These are phyloP conservation scores for Globisporangium camurandrum DNA, from an alignment of 352 stramenopile species.

Conservation along the genomic window DNA sequence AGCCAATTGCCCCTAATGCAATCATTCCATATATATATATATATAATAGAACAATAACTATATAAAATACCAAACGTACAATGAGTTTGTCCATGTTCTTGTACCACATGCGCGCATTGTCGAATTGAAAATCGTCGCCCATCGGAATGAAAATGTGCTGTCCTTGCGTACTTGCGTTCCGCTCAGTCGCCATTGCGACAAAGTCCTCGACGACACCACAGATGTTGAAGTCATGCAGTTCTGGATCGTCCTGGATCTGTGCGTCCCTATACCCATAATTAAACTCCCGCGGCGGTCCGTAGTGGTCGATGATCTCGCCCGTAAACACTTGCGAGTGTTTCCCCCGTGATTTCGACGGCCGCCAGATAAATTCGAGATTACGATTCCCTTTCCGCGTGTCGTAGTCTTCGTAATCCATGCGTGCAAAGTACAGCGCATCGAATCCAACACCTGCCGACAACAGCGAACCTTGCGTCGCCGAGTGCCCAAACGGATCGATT, in stretches of 20 bases:
- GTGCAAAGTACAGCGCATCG: constrained; percentile 95
- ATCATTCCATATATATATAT: no score
- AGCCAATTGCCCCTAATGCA: no score
- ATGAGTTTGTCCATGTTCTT: constrained; percentile 97
- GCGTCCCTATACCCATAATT: constrained; percentile 60
- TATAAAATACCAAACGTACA: constrained; percentile 5
- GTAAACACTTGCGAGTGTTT: constrained; percentile 82
- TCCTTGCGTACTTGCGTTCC: constrained; percentile 62
- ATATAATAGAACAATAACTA: background rate
- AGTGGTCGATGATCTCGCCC: constrained; percentile 82
- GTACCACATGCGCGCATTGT: constrained; percentile 87
- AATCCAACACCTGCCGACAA: constrained; percentile 91
- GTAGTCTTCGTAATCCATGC: constrained; percentile 98
- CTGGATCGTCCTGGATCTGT: constrained; percentile 82
- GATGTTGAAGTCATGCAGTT: constrained; percentile 87
- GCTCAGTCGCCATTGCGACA: constrained; percentile 58
- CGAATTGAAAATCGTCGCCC: constrained; percentile 93
- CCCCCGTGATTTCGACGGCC: constrained; percentile 79
- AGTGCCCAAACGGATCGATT: constrained; percentile 96
- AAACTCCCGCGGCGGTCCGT: constrained; percentile 66
- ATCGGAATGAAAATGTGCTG: constrained; percentile 88
- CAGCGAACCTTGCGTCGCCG: constrained; percentile 88
- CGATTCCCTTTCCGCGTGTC: constrained; percentile 77
- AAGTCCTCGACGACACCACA: constrained; percentile 83
- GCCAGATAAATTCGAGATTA: constrained; percentile 95